phyloP scores from a whole-genome alignment of 306 rosid species.

The Alnus rubra region DNA sequence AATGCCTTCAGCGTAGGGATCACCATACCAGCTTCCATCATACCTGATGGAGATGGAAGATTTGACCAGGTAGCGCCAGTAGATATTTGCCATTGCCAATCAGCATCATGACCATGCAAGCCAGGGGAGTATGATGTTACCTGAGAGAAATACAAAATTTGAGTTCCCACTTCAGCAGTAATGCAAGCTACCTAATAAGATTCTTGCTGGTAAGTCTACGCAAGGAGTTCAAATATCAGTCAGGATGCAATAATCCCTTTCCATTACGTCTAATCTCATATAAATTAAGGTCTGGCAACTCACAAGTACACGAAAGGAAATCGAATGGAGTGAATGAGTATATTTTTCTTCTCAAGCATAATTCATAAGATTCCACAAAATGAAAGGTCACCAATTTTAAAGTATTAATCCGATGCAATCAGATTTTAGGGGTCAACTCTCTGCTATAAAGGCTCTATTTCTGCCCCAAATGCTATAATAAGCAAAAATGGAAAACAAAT shows the following conservation, averaged over 20 bases:
- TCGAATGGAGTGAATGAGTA: background rate
- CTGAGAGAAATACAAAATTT: constrained; percentile 44
- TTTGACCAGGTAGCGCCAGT: constrained; percentile 95
- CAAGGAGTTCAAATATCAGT: background rate
- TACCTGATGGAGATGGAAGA: constrained; percentile 91
- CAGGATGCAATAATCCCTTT: constrained; percentile 7
- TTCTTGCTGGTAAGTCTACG: background rate
- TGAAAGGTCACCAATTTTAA: background rate
- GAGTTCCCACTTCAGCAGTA: constrained; percentile 10
- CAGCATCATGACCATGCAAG: constrained; percentile 83
- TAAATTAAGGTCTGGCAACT: no score
- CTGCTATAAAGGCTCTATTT: background rate
- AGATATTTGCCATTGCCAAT: constrained; percentile 92
- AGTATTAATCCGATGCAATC: background rate
- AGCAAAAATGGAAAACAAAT: background rate
- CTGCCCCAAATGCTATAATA: background rate
- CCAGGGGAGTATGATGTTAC: constrained; percentile 95
- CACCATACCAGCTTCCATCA: constrained; percentile 80
- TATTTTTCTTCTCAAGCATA: background rate
- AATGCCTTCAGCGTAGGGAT: constrained; percentile 89
- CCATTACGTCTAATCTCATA: background rate
- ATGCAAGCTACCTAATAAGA: background rate
- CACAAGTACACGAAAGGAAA: no score
- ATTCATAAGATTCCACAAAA: background rate
- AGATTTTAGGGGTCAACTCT: background rate